Conservation (phyloP, 129 eudicot species). For the Deinandra increscens region DNA sequence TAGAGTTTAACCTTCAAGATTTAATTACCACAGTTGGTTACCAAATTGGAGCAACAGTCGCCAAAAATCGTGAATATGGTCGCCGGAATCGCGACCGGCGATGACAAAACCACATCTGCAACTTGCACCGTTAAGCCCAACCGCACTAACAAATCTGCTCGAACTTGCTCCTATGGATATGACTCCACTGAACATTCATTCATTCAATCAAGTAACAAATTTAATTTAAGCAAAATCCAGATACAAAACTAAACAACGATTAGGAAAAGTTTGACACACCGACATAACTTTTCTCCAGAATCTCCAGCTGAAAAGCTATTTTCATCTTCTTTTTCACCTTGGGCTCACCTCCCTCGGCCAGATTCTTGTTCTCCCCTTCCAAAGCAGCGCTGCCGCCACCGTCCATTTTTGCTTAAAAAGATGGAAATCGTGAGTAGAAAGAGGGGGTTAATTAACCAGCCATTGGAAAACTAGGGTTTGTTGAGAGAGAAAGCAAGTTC, state of each 20-base stretch:
- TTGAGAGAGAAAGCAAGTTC: slow-evolving; percentile 13
- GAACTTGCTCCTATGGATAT: slow-evolving; percentile 70
- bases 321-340: slow-evolving; percentile 86
- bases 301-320: slow-evolving; percentile 83
- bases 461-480: slow-evolving; percentile 50
- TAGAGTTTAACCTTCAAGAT: too few species aligned
- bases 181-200: slow-evolving; percentile 59
- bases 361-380: slow-evolving; percentile 39
- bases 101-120: slow-evolving; percentile 99
- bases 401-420: slow-evolving; percentile 22
- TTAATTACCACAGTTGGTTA: too few species aligned
- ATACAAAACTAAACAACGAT: neutral
- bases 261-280: slow-evolving; percentile 34
- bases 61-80: too few species aligned
- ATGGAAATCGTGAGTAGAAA: too few species aligned
- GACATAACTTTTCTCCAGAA: slow-evolving; percentile 82
- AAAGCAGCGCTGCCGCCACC: slow-evolving; percentile 36
- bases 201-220: slow-evolving; percentile 15
- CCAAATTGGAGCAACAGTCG: too few species aligned
- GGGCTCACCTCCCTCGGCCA: slow-evolving; percentile 44
- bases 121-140: slow-evolving; percentile 80
- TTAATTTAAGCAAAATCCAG: neutral
- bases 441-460: too few species aligned
- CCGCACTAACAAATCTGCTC: slow-evolving; percentile 69
- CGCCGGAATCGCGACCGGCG: too few species aligned